Evolutionary conservation across 352 stramenopile species (phyloP), one percentile per base, ranked within the genome.

Genomic region (Globisporangium solare): DNA sequence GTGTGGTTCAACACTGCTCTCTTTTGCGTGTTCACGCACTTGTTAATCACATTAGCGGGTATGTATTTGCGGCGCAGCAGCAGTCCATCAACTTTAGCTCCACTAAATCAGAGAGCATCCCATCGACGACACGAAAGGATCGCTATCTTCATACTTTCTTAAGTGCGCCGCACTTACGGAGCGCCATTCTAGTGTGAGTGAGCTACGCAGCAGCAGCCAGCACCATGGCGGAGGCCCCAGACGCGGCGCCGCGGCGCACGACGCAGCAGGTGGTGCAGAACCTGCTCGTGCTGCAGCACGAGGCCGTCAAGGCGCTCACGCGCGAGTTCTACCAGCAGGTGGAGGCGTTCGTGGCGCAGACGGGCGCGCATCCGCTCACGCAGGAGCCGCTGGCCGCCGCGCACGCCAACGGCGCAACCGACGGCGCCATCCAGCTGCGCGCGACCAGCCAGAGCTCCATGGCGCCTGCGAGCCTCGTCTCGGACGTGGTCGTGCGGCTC

Each of bases 241-340:
- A 35, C 2, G 27, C 27, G 5, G 27, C 27, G 27, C 7, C 27
- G 27, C 27, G 27, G 7, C 27, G 27, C 5, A 35, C 27, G 27
- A 35, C n/a, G 17, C 43, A 60, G 21, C 18, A 80, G 15, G 52
- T 83, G 62, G 67, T 89, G 39, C 74, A 75, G 64, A 85, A 70
- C 58, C 47, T 85, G 58, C 48, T 90, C 41, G 56, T 92, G 27
- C 67, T 90, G 43, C 79, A 92, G 64, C 60, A 62, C 31, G 69
- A 82, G 55, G 75, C 69, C 15, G 51, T 78, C 11, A 66, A 72
- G 49, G 37, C 59, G 42, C 79, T 82, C 18, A 54, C 76, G 39
- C 60, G 42, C 17, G 76, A 88, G 61, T 76, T 76, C 55, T 78
- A 90, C 61, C 79, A 88, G 57, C 82, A 92, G 31, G 63, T 76